These are phyloP conservation scores for Aphanocladium album DNA, from an alignment of 2,329 filamentous ascomycete species.

Conservation along the genomic window DNA sequence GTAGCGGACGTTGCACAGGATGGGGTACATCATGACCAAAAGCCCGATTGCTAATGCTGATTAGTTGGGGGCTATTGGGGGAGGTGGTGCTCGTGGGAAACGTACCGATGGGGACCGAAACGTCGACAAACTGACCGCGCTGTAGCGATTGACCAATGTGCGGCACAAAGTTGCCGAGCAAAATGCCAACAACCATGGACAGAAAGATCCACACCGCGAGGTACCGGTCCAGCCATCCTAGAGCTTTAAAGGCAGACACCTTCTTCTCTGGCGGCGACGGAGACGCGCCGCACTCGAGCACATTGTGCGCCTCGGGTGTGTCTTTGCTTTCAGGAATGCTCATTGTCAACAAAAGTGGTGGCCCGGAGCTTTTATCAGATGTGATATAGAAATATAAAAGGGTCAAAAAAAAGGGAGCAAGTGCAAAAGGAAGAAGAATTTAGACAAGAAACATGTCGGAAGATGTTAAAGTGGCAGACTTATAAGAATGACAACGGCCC, in stretches of 20 bases:
- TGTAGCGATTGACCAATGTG: conserved; percentile 54
- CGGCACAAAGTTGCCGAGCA: conserved; percentile 64
- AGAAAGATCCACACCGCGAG: conserved; percentile 66
- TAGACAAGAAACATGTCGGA: neutral
- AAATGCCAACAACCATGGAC: conserved; percentile 64
- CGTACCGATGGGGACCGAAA: conserved; percentile 55
- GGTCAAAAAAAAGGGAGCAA: no score
- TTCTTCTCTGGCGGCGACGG: conserved; percentile 14
- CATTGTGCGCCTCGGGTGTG: neutral
- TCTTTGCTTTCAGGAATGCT: neutral
- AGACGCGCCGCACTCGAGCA: neutral
- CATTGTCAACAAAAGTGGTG: neutral
- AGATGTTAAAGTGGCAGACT: neutral
- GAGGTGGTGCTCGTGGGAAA: neutral
- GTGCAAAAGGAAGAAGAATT: neutral
- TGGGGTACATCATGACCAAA: conserved; percentile 81
- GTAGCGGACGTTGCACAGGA: conserved; percentile 71
- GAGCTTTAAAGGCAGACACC: conserved; percentile 39
- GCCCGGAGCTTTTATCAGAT: no score
- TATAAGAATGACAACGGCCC: neutral
- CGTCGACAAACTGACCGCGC: conserved; percentile 58
- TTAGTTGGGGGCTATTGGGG: neutral
- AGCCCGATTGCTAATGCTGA: conserved; percentile 56
- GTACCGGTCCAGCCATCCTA: conserved; percentile 51
- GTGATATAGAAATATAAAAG: no score